Evolutionary conservation across 352 stramenopile species (phyloP).

Genomic region (Globisporangium ultimum): DNA sequence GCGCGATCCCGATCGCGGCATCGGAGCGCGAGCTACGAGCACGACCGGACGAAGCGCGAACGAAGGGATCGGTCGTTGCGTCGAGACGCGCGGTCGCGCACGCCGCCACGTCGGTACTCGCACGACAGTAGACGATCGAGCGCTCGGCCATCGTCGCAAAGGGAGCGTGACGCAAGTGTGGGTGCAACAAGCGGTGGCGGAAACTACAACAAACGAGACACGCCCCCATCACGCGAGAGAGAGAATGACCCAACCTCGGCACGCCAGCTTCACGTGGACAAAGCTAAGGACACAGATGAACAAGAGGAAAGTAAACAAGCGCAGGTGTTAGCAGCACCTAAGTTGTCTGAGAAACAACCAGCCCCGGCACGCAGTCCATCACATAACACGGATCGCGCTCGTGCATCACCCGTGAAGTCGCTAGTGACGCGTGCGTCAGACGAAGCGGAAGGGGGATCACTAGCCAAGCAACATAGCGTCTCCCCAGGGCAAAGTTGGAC

Average conservation of each 20-base stretch:
- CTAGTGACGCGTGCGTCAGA: too few relatives aligned
- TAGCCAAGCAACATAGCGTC: neutral
- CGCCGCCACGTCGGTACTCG: neutral
- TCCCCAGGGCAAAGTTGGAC: too few relatives aligned
- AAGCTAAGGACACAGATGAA: too few relatives aligned
- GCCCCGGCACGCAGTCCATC: too few relatives aligned
- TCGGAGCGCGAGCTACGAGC: conserved; percentile 8
- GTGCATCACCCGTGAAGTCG: too few relatives aligned
- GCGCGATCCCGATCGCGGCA: neutral
- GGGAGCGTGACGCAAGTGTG: neutral
- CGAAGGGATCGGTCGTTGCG: conserved; percentile 4
- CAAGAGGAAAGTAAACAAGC: too few relatives aligned
- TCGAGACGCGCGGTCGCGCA: neutral
- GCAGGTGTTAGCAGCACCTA: too few relatives aligned
- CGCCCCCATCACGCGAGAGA: too few relatives aligned
- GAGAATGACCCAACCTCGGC: too few relatives aligned
- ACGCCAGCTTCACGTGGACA: too few relatives aligned
- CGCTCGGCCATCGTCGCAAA: neutral
- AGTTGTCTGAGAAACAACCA: too few relatives aligned
- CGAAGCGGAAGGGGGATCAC: neutral
- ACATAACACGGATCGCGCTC: too few relatives aligned
- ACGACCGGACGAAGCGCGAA: conserved; percentile 2
- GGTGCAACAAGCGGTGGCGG: neutral
- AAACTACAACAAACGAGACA: neutral
- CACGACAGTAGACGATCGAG: neutral